Evolutionary conservation across 2,329 filamentous ascomycete genomes (phyloP).

Genomic region (Epichloe coenophiala): DNA sequence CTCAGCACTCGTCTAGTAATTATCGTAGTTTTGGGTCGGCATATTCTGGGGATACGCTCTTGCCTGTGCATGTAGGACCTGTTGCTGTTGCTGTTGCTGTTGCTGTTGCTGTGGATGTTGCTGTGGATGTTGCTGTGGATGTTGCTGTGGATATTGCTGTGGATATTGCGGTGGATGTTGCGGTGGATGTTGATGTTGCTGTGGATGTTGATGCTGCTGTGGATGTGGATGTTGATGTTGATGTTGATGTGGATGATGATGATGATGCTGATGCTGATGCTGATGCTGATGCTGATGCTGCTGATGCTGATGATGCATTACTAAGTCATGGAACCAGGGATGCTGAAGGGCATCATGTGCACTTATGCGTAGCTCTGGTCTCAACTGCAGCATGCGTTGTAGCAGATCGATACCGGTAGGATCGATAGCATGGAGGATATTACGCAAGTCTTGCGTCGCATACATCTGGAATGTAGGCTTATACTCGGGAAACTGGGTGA

Average conservation of each 20-base stretch:
- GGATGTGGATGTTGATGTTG: background rate
- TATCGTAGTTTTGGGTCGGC: conserved; percentile 24
- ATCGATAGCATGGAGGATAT: conserved; percentile 85
- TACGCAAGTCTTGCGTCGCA: conserved; percentile 76
- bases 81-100: conserved; percentile 16
- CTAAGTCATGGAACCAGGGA: conserved; percentile 77
- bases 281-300: conserved; percentile 19
- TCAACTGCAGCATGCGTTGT: conserved; percentile 79
- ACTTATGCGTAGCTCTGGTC: conserved; percentile 82
- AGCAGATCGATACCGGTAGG: conserved; percentile 75
- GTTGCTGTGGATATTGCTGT: conserved; percentile 21
- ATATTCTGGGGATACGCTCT: conserved; percentile 26
- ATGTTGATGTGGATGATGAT: conserved; percentile 21
- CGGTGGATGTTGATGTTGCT: conserved; percentile 28
- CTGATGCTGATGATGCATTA: conserved; percentile 31
- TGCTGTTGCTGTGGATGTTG: conserved; percentile 31
- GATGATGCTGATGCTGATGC: conserved; percentile 26
- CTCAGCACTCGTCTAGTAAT: conserved; percentile 16
- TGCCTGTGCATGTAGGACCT: conserved; percentile 29
- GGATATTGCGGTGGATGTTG: conserved; percentile 29
- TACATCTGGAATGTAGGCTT: conserved; percentile 92
- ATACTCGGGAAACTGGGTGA: conserved; percentile 93
- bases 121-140: conserved; percentile 16
- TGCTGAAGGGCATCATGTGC: conserved; percentile 78
- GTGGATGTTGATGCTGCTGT: conserved; percentile 26